Evolutionary conservation across 2,329 filamentous ascomycete genomes (phyloP).

Genomic region (Paramyrothecium roridum): DNA sequence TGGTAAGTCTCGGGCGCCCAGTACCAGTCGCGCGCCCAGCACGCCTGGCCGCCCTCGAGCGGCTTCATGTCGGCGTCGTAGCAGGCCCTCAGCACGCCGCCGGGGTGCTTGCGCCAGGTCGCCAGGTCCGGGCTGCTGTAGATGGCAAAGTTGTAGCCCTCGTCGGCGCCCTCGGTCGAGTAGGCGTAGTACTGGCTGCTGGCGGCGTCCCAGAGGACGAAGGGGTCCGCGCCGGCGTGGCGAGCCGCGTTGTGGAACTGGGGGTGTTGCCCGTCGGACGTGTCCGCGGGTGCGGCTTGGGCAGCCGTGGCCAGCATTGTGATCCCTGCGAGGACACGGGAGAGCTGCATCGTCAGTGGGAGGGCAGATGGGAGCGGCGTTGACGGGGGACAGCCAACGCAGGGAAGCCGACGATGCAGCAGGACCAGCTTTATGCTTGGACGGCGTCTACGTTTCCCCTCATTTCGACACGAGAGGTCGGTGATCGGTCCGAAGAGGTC

Average conservation of each 20-base stretch:
- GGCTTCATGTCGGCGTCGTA: slow-evolving; percentile 22
- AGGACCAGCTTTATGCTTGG: not conserved
- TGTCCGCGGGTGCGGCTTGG: not conserved
- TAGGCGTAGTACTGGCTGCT: slow-evolving; percentile 29
- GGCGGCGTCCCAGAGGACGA: slow-evolving; percentile 25
- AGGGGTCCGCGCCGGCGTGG: slow-evolving; percentile 27
- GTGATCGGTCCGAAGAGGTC: not conserved
- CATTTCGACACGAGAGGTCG: not conserved
- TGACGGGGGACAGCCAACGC: not conserved
- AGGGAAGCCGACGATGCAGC: not conserved
- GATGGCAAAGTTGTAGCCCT: slow-evolving; percentile 27
- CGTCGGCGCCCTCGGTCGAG: slow-evolving; percentile 30
- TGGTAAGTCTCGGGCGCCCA: slow-evolving; percentile 33
- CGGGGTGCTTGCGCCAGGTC: slow-evolving; percentile 28
- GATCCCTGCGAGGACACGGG: not conserved
- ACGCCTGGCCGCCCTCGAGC: slow-evolving; percentile 26
- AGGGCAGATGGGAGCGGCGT: not conserved
- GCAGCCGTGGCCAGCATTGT: not conserved
- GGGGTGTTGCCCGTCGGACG: slow-evolving; percentile 8
- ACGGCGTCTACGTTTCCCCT: not conserved
- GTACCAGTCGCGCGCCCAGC: slow-evolving; percentile 32
- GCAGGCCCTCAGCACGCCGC: slow-evolving; percentile 28
- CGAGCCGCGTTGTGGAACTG: slow-evolving; percentile 29
- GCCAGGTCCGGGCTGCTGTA: slow-evolving; percentile 32
- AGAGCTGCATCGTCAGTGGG: slow-evolving; percentile 1